Percentiles rank a stretch among this genome's conserved stretches.
Evolutionary conservation across 495 filamentous ascomycete species (phyloP).

Genomic region (Penicillium antarcticum): DNA sequence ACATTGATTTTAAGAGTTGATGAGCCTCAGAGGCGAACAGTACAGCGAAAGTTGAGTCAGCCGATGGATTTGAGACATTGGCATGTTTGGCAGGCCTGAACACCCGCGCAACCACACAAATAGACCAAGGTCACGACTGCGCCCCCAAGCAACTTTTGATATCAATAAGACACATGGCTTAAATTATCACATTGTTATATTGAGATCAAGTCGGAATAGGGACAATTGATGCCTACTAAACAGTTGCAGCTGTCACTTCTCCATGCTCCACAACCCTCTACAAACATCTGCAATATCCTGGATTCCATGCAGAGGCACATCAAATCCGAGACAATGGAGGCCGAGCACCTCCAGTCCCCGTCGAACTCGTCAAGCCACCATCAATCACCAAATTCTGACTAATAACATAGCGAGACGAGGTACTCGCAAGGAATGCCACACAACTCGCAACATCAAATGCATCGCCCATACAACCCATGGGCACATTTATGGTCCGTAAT

Average conservation of each 20-base stretch:
- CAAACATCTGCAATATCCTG: too few species aligned
- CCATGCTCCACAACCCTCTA: too few species aligned
- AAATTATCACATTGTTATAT: too few species aligned
- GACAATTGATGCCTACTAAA: not conserved
- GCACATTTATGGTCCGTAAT: conserved; percentile 16
- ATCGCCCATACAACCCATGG: conserved; percentile 15
- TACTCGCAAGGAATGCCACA: conserved; percentile 12
- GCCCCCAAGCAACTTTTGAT: not conserved
- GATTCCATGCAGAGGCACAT: not conserved
- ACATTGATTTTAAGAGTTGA: not conserved
- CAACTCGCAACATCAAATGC: conserved; percentile 15
- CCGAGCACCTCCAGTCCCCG: not conserved
- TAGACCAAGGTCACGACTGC: not conserved
- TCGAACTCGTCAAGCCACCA: conserved; percentile 22
- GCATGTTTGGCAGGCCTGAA: not conserved
- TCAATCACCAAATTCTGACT: conserved; percentile 16
- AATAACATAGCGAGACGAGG: conserved; percentile 9
- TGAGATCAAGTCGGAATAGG: too few species aligned
- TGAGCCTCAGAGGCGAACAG: too few species aligned
- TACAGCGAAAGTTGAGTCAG: not conserved
- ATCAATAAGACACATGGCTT: too few species aligned
- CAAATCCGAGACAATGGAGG: not conserved
- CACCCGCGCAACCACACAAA: not conserved
- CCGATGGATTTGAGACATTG: not conserved
- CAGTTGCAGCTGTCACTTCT: not conserved